Percentiles rank a stretch among this genome's conserved stretches.
These are phyloP conservation scores for Trebouxia sp. DNA, from an alignment of 139 green algal species.

Conservation along the genomic window DNA sequence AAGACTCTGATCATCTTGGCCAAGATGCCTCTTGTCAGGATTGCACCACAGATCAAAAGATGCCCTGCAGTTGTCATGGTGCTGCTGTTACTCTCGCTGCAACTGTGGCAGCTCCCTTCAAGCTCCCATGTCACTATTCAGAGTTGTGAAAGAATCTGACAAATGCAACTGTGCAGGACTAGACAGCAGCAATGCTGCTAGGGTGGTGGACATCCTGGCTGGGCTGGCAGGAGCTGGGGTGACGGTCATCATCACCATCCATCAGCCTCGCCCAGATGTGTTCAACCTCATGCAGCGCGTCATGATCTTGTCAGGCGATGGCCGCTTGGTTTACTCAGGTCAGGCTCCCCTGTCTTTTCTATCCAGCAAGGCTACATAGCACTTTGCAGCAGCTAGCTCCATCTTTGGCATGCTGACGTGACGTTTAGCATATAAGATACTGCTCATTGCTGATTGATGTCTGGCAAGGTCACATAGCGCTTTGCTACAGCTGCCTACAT, in stretches of 20 bases:
- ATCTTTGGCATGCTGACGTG: too few relatives aligned
- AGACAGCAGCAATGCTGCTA: slow-evolving; percentile 25
- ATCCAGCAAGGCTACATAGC: too few relatives aligned
- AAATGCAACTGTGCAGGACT: neutral
- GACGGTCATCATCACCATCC: slow-evolving; percentile 29
- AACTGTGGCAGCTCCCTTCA: too few relatives aligned
- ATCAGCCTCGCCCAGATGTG: slow-evolving; percentile 30
- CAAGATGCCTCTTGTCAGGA: too few relatives aligned
- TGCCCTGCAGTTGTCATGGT: neutral
- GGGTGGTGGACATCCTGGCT: slow-evolving; percentile 19
- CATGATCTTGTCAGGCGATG: slow-evolving; percentile 26
- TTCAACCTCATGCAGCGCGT: slow-evolving; percentile 32
- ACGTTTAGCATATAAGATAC: too few relatives aligned
- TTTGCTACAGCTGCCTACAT: neutral
- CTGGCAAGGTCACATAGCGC: too few relatives aligned
- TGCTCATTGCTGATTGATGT: too few relatives aligned
- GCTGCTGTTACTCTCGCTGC: too few relatives aligned
- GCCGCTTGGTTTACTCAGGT: slow-evolving; percentile 30
- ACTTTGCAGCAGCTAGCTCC: too few relatives aligned
- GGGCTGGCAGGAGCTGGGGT: neutral
- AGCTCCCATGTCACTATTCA: neutral
- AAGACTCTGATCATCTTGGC: too few relatives aligned
- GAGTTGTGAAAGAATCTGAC: neutral
- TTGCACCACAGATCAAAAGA: too few relatives aligned
- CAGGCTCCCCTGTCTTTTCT: too few relatives aligned